Evolutionary conservation across 139 green algal genomes (phyloP), one percentile per base, ranked within the genome.

Genomic region (Yamagishiella unicocca): DNA sequence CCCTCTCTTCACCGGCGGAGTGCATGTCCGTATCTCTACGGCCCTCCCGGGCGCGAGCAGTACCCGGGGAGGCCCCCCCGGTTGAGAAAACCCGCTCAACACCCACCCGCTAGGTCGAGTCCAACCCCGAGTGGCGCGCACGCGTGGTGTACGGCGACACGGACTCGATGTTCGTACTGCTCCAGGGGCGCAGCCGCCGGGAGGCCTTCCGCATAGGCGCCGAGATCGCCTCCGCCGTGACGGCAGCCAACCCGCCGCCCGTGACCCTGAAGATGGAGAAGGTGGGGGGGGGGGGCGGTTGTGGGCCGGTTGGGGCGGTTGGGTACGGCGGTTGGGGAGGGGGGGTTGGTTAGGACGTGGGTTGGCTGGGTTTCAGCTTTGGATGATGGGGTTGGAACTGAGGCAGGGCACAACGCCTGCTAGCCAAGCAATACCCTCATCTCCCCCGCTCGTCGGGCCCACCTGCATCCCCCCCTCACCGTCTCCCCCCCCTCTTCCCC

Each of bases 211-310:
- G 42, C 1, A 96, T 99, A 40, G 98, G 97, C 0, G 79, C 61
- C 0, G 96, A 99, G 90, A 99, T 99, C 45, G 97, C 96, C 0
- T 43, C 82, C 0, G 92, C 88, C 9, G 95, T 99, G 9, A 99
- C 98, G 1, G 93, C 94, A 0, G 90, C 92, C 85, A 99, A 99
- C 83, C 97, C 97, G 4, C 67, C 92, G 0, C 98, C 98, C 5
- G 94, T 99, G 2, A 93, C 87, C 0, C 94, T 99, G 5, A 98
- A 98, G 87, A 87, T 99, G 77, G 98, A 99, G 87, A 99, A 99
- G 93, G 96, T 87, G 35, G 4, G 74, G 33, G 1, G 5, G 37
- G 6, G 68, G 67, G n/a, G 4, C 6, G 29, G n/a, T 29, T 37
- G 27, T n/a, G 6, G 50, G 50, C 50, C 12, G 50, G n/a, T n/a